Base-by-base conservation (phyloP, 345 rosid genomes). In the Microthlaspi erraticum region DNA sequence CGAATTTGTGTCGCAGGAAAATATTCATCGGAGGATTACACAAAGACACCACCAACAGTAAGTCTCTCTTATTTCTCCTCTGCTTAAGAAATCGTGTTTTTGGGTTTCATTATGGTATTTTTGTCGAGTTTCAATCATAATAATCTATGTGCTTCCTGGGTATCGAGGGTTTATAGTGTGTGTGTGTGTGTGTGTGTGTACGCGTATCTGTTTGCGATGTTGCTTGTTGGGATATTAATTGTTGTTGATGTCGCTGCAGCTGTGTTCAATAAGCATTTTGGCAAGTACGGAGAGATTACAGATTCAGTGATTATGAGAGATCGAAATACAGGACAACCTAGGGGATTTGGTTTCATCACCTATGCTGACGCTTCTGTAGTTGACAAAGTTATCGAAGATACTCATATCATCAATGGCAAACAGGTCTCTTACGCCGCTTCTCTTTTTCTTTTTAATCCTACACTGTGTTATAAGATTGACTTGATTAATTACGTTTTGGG, bases 271-370 rank as follows among this genome's bases (percentile, higher is more conserved):
- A 82, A 88, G 81, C 91, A 87, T 76, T 89, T 91, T 71, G 91
- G 87, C 3, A 77, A 81, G 68, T 93, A 89, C 60, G 99, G 99
- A 26, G 96, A 89, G 83, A 91, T 89, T 20, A 84, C 83, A 5
- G 96, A 91, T 66, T 87, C 92, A 0, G 99, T 94, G 60, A 94
- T 94, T 52, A 94, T 94, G 96, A 84, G 88, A 69, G 99, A 94
- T 75, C 84, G 96, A 8, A 73, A 83, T 69, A 83, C 92, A 0
- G 95, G 96, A 23, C 92, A 84, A 57, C 97, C 97, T 14, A 80
- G 99, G 9, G 97, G 97, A 26, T 91, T 94, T 57, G 97, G 99
- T 26, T 94, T 94, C 76, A 84, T 94, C 13, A 94, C 96, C 5
- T 91, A 78, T 71, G 91, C 96, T 11, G 97, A 94, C 74, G 81